Conservation (phyloP, 2,329 filamentous ascomycete genomes). For the Aspergillus quadricinctus region DNA sequence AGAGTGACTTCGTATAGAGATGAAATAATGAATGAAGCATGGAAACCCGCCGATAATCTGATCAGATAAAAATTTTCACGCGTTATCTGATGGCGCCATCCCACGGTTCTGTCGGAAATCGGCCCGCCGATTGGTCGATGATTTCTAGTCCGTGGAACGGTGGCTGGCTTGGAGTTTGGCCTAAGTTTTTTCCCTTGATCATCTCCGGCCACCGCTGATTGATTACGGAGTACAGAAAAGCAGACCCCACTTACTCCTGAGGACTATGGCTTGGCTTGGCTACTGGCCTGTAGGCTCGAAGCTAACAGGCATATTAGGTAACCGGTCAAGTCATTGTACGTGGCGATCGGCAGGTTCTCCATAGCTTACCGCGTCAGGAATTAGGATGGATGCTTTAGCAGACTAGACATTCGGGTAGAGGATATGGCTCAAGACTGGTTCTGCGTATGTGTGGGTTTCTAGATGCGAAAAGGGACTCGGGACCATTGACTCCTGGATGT, state of each 20-base stretch:
- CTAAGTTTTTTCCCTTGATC: neutral
- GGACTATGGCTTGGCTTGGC: neutral
- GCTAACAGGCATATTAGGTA: neutral
- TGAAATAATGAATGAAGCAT: too few species aligned
- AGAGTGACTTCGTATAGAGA: neutral
- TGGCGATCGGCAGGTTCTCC: neutral
- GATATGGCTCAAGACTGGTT: neutral
- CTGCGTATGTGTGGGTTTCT: neutral
- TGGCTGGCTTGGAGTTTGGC: neutral
- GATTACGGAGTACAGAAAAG: conserved; percentile 7
- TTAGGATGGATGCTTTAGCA: neutral
- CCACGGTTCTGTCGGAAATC: conserved; percentile 1
- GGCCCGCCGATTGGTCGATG: neutral
- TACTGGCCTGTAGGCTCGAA: neutral
- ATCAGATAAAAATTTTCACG: conserved; percentile 22
- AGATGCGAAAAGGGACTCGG: neutral
- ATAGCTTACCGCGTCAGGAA: neutral
- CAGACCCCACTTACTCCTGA: neutral
- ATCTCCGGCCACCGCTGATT: conserved; percentile 5
- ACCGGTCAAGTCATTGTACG: neutral
- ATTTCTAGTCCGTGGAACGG: neutral
- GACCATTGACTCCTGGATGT: neutral
- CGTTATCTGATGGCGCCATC: conserved; percentile 23
- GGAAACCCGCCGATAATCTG: conserved; percentile 14
- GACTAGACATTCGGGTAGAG: too few species aligned